Evolutionary conservation across 2,329 filamentous ascomycete species (phyloP), one percentile per base, ranked within the genome.

Genomic region (Drechslerella coelobrocha): DNA sequence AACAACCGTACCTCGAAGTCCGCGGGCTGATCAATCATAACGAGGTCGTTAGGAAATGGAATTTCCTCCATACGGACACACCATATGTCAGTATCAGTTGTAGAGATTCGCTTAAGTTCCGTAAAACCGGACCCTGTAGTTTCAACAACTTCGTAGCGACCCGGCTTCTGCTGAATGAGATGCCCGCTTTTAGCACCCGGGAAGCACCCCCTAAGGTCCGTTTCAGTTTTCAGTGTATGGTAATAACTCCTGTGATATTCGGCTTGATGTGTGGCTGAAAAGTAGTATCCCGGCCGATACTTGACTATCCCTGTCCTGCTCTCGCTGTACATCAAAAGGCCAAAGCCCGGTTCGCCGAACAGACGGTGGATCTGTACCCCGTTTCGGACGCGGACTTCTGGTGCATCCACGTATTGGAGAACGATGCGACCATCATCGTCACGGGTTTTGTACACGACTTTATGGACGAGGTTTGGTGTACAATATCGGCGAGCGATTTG

Each of bases 361-460:
- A 69, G 56, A 3, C 63, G 63, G 19, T 69, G 63, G 26, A 69
- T 41, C 37, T 53, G 45, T 12, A 31, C 41, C 21, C 8, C 1
- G 10, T 12, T 8, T 1, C 31, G 14, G 3, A 26, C 23, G 3
- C 41, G 14, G 14, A 19, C 9, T 19, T 19, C 21, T 5, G 43
- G 43, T 17, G 19, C 17, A 10, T 69, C 51, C 0, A 52, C 39
- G 1, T 51, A 9, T 1, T n/a, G 31, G 2, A 56, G 37, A 1
- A n/a, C 7, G 0, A 50, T 10, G 0, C 1, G 17, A 2, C 56
- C 56, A 19, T 47, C 31, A 14, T 9, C 21, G 1, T 57, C 37
- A 19, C 56, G 56, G 17, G 29, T 21, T 26, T 43, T 61, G 45
- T 61, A 34, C 21, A 61, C 24, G 26, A 29, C 51, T n/a, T 14